phyloP scores from a whole-genome alignment of 352 stramenopile species.

The Aphanomyces invadans region DNA sequence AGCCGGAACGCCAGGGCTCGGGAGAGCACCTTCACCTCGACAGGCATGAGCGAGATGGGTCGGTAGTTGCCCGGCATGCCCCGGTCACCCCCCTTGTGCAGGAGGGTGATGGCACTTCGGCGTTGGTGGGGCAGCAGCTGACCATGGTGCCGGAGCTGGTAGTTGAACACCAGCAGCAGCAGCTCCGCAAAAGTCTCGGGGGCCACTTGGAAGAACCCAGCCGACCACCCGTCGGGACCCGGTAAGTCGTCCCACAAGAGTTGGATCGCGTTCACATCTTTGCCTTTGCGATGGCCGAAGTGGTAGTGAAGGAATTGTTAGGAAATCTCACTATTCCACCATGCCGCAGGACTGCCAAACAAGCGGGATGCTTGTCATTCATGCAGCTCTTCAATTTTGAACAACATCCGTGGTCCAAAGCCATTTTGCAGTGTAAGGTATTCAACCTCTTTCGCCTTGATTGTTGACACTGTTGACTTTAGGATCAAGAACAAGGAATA shows the following conservation, averaged over 20 bases:
- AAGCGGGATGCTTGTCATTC: constrained; percentile 18
- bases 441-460: not conserved
- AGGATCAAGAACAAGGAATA: constrained; percentile 29
- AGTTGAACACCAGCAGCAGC: constrained; percentile 27
- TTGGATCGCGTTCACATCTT: not conserved
- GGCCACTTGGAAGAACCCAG: constrained; percentile 28
- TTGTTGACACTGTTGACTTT: constrained; percentile 23
- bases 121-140: constrained; percentile 25
- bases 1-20: constrained; percentile 22
- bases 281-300: constrained; percentile 19
- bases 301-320: constrained; percentile 27
- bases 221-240: constrained; percentile 25
- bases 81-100: constrained; percentile 26
- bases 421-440: constrained; percentile 15
- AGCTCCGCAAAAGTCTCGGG: constrained; percentile 26
- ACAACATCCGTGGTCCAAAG: constrained; percentile 26
- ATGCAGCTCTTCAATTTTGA: constrained; percentile 25
- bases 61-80: constrained; percentile 25
- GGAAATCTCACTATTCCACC: constrained; percentile 31
- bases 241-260: constrained; percentile 12
- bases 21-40: constrained; percentile 29
- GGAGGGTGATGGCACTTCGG: constrained; percentile 24
- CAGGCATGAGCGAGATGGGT: constrained; percentile 29
- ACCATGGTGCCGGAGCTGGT: constrained; percentile 23
- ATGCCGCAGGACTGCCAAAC: constrained; percentile 27